These are phyloP conservation scores for Ophiostoma himal-ulmi DNA, from an alignment of 2,329 filamentous ascomycete genomes.

Conservation along the genomic window DNA sequence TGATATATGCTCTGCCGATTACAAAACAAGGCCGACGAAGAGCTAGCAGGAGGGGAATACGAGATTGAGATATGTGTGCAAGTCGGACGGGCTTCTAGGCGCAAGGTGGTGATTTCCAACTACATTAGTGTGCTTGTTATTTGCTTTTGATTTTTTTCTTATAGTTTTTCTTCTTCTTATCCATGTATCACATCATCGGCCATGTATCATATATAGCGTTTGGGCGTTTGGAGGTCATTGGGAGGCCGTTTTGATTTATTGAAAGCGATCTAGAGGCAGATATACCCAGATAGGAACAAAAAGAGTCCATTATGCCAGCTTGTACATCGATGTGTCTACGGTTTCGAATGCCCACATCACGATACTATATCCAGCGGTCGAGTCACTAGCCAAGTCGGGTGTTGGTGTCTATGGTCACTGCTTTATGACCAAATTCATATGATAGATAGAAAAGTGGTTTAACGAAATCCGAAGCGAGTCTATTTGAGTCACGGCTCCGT, in stretches of 20 bases:
- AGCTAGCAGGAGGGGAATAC: no score
- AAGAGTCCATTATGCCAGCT: neutral
- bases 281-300: slow-evolving; percentile 1
- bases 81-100: no score
- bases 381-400: no score
- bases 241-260: neutral
- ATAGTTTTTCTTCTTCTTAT: neutral
- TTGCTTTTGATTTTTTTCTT: no score
- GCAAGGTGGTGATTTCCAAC: no score
- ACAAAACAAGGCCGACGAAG: no score
- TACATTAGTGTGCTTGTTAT: no score
- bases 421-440: neutral
- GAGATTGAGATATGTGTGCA: no score
- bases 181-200: neutral
- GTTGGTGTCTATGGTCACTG: neutral
- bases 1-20: no score
- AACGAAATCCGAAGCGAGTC: neutral
- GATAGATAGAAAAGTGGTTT: neutral
- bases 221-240: slow-evolving; percentile 3
- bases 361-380: no score
- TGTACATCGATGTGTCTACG: neutral
- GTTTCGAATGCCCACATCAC: neutral
- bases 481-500: neutral
- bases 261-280: neutral
- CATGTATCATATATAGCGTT: slow-evolving; percentile 2